Conservation (phyloP, 2,329 filamentous ascomycete species). For the Nemania serpens region DNA sequence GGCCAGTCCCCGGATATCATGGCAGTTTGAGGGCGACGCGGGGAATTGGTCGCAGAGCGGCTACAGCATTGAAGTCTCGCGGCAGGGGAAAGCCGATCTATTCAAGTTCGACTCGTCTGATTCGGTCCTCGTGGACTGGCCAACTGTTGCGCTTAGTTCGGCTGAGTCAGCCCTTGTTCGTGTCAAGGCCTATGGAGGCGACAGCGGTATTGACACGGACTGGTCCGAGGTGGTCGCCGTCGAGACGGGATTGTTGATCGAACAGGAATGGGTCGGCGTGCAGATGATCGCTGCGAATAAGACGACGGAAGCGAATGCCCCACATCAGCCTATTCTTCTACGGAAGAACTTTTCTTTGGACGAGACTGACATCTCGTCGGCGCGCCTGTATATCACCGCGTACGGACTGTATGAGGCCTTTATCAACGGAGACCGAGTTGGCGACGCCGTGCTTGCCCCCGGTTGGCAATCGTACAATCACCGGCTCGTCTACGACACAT, state of each 20-base stretch:
- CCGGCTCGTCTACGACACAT: constrained; percentile 57
- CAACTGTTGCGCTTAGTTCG: constrained; percentile 41
- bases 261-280: constrained; percentile 41
- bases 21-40: constrained; percentile 48
- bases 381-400: constrained; percentile 53
- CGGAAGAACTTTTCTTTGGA: constrained; percentile 42
- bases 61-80: constrained; percentile 50
- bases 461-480: constrained; percentile 58
- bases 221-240: constrained; percentile 42
- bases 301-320: constrained; percentile 33
- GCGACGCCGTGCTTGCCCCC: constrained; percentile 50
- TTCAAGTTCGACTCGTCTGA: constrained; percentile 42
- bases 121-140: constrained; percentile 53
- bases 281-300: constrained; percentile 41
- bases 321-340: constrained; percentile 42
- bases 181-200: constrained; percentile 42
- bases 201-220: constrained; percentile 31
- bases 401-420: constrained; percentile 52
- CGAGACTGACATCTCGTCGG: constrained; percentile 36
- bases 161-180: constrained; percentile 43
- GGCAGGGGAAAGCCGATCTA: constrained; percentile 24
- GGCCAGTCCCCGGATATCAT: constrained; percentile 50
- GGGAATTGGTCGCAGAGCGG: constrained; percentile 49
- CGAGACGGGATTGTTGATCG: constrained; percentile 43
- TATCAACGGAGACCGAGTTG: constrained; percentile 52